phyloP scores from a whole-genome alignment of 208 protist genomes.

The Wallacemonas sp. region DNA sequence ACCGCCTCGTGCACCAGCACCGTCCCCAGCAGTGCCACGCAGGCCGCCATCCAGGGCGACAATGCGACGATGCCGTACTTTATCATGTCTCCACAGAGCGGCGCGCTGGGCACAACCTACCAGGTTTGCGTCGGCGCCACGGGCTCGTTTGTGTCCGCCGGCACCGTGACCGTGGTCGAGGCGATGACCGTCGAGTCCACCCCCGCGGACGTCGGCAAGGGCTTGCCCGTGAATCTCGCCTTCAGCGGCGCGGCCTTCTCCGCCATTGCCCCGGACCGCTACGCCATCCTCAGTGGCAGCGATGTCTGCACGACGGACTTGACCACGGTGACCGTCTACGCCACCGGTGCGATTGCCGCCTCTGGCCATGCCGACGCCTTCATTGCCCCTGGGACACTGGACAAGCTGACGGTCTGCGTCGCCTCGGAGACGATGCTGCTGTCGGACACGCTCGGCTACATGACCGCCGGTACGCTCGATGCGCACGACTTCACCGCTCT shows the following conservation, averaged over 20 bases:
- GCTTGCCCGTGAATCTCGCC: slow-evolving; percentile 34
- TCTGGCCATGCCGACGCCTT: slow-evolving; percentile 28
- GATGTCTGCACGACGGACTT: slow-evolving; percentile 28
- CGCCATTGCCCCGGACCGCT: slow-evolving; percentile 23
- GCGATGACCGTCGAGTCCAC: slow-evolving; percentile 24
- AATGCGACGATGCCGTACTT: slow-evolving; percentile 21
- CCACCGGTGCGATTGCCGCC: slow-evolving; percentile 30
- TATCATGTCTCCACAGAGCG: slow-evolving; percentile 23
- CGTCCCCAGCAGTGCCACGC: slow-evolving; percentile 10
- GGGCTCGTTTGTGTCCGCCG: slow-evolving; percentile 27
- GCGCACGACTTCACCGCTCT: slow-evolving; percentile 37
- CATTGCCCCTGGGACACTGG: slow-evolving; percentile 13
- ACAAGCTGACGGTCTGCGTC: slow-evolving; percentile 27
- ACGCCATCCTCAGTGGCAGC: slow-evolving; percentile 24
- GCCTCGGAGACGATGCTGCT: slow-evolving; percentile 16
- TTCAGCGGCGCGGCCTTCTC: slow-evolving; percentile 29
- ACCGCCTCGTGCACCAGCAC: slow-evolving; percentile 17
- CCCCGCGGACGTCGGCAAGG: slow-evolving; percentile 22
- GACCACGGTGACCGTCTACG: slow-evolving; percentile 12
- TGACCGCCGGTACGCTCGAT: slow-evolving; percentile 32
- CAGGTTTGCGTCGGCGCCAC: slow-evolving; percentile 36
- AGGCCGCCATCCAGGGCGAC: slow-evolving; percentile 18
- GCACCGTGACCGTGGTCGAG: slow-evolving; percentile 31
- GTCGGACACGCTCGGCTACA: slow-evolving; percentile 36
- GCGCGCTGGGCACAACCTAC: slow-evolving; percentile 22